phyloP scores from a whole-genome alignment of 2,329 filamentous ascomycete genomes.

The Fusarium dimerum region DNA sequence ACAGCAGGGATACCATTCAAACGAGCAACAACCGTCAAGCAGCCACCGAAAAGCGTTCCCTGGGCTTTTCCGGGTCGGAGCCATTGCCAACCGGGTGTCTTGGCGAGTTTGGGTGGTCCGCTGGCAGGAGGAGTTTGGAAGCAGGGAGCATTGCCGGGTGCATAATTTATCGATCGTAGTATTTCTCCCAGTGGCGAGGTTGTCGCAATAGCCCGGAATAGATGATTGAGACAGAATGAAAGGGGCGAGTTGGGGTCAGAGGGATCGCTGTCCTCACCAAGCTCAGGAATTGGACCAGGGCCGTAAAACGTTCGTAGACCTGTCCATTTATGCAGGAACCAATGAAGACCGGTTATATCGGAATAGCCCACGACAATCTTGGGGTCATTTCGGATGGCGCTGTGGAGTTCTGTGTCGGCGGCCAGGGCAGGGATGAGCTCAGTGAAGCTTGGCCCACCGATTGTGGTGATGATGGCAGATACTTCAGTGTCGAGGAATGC shows the following conservation, averaged over 20 bases:
- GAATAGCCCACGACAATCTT: slow-evolving; percentile 46
- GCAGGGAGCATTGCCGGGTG: slow-evolving; percentile 24
- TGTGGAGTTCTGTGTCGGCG: slow-evolving; percentile 37
- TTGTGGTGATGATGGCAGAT: slow-evolving; percentile 40
- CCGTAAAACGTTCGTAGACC: slow-evolving; percentile 48
- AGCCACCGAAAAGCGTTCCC: slow-evolving; percentile 47
- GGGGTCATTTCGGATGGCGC: slow-evolving; percentile 35
- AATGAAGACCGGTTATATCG: slow-evolving; percentile 45
- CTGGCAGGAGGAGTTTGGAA: slow-evolving; percentile 23
- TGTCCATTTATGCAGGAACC: slow-evolving; percentile 39
- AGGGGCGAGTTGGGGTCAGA: slow-evolving; percentile 30
- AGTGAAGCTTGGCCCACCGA: slow-evolving; percentile 41
- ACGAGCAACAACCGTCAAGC: slow-evolving; percentile 42
- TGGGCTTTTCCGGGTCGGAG: slow-evolving; percentile 36
- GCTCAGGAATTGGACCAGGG: slow-evolving; percentile 40
- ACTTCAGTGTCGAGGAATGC: slow-evolving; percentile 40
- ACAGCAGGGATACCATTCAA: slow-evolving; percentile 36
- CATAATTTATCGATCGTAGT: slow-evolving; percentile 34
- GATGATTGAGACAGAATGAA: slow-evolving; percentile 32
- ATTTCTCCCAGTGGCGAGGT: slow-evolving; percentile 32
- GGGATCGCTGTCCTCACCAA: slow-evolving; percentile 31
- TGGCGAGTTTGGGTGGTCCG: slow-evolving; percentile 30
- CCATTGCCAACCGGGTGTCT: slow-evolving; percentile 38
- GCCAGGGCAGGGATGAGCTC: slow-evolving; percentile 42
- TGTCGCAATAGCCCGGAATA: slow-evolving; percentile 34